Evolutionary conservation across 1,139 yeast species (phyloP).

Genomic region (Sugiyamaella grinbergsii): DNA sequence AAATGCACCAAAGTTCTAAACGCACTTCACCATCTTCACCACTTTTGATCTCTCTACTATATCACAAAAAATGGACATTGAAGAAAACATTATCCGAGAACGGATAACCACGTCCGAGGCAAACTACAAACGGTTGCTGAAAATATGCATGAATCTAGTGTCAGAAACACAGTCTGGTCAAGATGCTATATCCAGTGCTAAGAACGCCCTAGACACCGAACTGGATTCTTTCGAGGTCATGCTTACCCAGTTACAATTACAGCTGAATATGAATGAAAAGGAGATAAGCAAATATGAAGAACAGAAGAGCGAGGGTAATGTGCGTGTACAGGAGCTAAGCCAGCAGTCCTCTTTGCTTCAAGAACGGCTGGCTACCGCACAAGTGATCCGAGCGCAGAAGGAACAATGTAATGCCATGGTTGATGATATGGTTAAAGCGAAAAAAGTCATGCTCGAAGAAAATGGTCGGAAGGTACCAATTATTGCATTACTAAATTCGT

Average conservation of each 20-base stretch:
- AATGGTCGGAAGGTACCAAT: conserved; percentile 26
- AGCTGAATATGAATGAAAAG: conserved; percentile 32
- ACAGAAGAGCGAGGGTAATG: conserved; percentile 27
- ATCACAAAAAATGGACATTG: conserved; percentile 28
- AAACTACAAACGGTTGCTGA: conserved; percentile 31
- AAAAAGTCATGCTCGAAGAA: conserved; percentile 30
- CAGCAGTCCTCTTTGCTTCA: conserved; percentile 33
- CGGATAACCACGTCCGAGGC: conserved; percentile 35
- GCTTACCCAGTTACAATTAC: conserved; percentile 35
- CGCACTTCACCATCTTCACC: not conserved
- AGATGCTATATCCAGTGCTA: conserved; percentile 13
- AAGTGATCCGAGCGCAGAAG: conserved; percentile 32
- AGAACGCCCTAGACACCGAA: conserved; percentile 25
- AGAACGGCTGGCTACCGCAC: conserved; percentile 32
- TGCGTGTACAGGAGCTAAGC: conserved; percentile 26
- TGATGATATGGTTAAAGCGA: conserved; percentile 33
- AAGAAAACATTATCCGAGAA: conserved; percentile 33
- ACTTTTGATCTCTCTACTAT: not conserved
- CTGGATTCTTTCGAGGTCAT: conserved; percentile 32
- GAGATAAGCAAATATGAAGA: conserved; percentile 33
- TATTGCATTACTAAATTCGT: conserved; percentile 32
- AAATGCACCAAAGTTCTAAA: not conserved
- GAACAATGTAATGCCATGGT: conserved; percentile 37
- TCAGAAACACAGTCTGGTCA: conserved; percentile 9
- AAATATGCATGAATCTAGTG: conserved; percentile 23